Base-by-base conservation (phyloP, 257 asterid species). In the Fraxinus americana region DNA sequence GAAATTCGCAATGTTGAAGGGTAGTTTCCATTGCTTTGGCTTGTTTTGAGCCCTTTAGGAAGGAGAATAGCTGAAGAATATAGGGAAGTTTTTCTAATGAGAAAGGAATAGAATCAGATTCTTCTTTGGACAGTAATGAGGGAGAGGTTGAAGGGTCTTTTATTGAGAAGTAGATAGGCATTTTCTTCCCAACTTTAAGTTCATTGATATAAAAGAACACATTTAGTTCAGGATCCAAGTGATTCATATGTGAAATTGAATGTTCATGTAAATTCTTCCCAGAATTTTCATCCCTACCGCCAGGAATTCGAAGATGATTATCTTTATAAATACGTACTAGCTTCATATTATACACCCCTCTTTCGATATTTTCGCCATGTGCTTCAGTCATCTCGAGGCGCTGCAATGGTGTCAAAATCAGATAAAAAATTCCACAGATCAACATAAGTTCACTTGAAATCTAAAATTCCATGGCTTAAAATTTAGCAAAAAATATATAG, bases 81-180 rank as follows among this genome's bases (percentile, higher is more conserved):
- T 69, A 29, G 3, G 83, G 82, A 1, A 94, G 78, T 12, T 81
- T 74, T 19, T 89, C 80, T 0, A 87, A 74, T 23, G 90, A 68
- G 89, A 94, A 94, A 1, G 98, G 98, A 10, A 94, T 94, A 27
- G 90, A 75, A 73, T 89, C 89, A 0, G 97, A 85, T 78, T 94
- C 96, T 9, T 89, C 79, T 70, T 74, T 82, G 36, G 96, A 73
- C 1, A 94, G 90, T 1, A 94, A 83, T 69, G 79, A 97, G 3
- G 98, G 97, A 23, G 89, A 77, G 29, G 79, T 82, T 6, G 91
- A 85, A 43, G 86, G 88, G 23, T 89, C 85, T 17, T 84, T 90
- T 45, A 65, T 75, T 3, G 88, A 85, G 83, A 94, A 92, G 81
- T 91, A 91, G 39, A 94, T 76, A 2, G 71, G 82, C 77, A 94